Conservation (phyloP, 176 grass and related monocot genomes). For the sorghum (Sorghum bicolor) region Sorghum_bicolor_NCBIv3 NC_012870.2:10966501-10967000, state of each 20-base stretch:
- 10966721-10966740: background rate
- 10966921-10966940: no score
- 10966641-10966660: background rate
- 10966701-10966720: background rate
- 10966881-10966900: no score
- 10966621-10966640: background rate
- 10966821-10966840: background rate
- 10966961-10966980: no score
- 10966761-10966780: background rate
- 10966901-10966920: no score
- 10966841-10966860: background rate
- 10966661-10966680: conserved; percentile 10
- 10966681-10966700: background rate
- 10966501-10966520: background rate
- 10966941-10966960: no score
- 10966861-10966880: background rate
- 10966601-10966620: background rate
- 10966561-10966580: background rate
- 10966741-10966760: background rate
- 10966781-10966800: background rate
- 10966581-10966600: background rate
- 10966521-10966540: background rate
- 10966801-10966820: background rate
- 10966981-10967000: no score
- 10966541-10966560: background rate